A percentile compares a stretch with the other conserved stretches of the same genome.
Evolutionary conservation across 495 filamentous ascomycete species (phyloP).

Genomic region (Penicillium flavigenum): DNA sequence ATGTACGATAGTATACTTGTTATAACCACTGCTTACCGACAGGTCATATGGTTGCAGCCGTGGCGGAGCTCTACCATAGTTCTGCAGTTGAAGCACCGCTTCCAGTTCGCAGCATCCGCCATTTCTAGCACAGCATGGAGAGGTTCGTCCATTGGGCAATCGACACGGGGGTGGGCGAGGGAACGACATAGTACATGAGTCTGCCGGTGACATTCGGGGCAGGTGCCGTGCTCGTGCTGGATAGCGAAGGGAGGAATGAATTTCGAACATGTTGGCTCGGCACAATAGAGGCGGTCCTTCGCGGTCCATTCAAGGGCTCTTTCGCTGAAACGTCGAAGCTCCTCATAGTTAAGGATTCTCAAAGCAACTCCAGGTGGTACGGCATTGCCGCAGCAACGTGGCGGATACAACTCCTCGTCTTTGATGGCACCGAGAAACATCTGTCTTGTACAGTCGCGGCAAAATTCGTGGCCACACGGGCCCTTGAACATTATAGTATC

Average conservation of each 20-base stretch:
- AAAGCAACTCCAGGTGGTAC: conserved; percentile 10
- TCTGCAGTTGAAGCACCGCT: conserved; percentile 20
- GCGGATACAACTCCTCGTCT: conserved; percentile 29
- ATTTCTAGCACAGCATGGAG: conserved; percentile 20
- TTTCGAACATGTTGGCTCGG: conserved; percentile 20
- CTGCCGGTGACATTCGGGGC: conserved; percentile 15
- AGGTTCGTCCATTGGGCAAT: conserved; percentile 21
- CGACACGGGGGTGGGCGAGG: conserved; percentile 17
- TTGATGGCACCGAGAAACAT: conserved; percentile 21
- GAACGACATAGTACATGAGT: conserved; percentile 22
- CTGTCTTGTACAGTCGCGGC: conserved; percentile 13
- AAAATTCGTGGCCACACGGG: conserved; percentile 20
- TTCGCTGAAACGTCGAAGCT: conserved; percentile 16
- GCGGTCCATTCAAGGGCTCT: conserved; percentile 21
- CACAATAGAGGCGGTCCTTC: conserved; percentile 23
- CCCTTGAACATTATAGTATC: conserved; percentile 4
- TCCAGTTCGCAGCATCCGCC: conserved; percentile 17
- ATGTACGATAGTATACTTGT: background rate
- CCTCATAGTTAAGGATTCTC: conserved; percentile 10
- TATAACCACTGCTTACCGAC: conserved; percentile 11
- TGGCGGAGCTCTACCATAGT: conserved; percentile 19
- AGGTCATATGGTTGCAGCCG: conserved; percentile 27
- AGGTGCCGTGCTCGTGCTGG: conserved; percentile 14
- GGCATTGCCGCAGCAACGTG: conserved; percentile 14
- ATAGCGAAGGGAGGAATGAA: conserved; percentile 22